Base-by-base conservation (phyloP, 2,329 filamentous ascomycete genomes). In the Fusarium circinatum region DNA sequence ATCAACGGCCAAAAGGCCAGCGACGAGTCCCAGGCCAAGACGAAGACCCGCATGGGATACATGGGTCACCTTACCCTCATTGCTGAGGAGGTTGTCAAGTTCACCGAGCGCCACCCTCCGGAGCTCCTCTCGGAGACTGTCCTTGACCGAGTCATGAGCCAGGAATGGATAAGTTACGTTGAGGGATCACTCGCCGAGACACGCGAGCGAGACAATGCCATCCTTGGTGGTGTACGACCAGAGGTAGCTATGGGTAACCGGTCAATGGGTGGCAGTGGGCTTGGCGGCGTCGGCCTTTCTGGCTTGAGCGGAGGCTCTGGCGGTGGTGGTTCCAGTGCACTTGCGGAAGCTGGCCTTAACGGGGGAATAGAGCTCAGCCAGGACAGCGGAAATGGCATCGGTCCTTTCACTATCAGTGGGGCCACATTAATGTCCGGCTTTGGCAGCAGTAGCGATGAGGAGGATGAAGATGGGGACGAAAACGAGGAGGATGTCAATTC, bases 11-110 rank as follows among this genome's bases (percentile, higher is more conserved):
- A 99, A 82, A 89, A 89, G 71, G 91, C 91, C 54, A 98, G 94
- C 76, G 96, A 98, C 78, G 92, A 94, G 80, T 94, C 94, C 1
- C 94, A 98, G 82, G 86, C 89, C 67, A 90, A 93, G 79, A 94
- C 90, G 73, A 95, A 94, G 82, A 98, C 97, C 83, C 92, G 96
- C 55, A 91, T 98, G 82, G 96, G 96, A 45, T 99, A 98, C 84
- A 99, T 99, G 95, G 96, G 96, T 7, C 96, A 99, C 82, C 86
- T 99, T 57, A 99, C 96, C 1, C 89, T 99, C 34, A 98, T 99
- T 68, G 96, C 96, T 36, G 96, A 99, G 83, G 96, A 99, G 83
- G 96, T 99, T 24, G 95, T 98, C 80, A 99, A 98, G 83, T 98
- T 99, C 80, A 98, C 95, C 41, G 96, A 98, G 83, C 91, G 96